Percentiles rank a stretch among this genome's conserved stretches.
Conservation (phyloP, 495 filamentous ascomycete genomes). For the Hypomontagnella monticulosa region DNA sequence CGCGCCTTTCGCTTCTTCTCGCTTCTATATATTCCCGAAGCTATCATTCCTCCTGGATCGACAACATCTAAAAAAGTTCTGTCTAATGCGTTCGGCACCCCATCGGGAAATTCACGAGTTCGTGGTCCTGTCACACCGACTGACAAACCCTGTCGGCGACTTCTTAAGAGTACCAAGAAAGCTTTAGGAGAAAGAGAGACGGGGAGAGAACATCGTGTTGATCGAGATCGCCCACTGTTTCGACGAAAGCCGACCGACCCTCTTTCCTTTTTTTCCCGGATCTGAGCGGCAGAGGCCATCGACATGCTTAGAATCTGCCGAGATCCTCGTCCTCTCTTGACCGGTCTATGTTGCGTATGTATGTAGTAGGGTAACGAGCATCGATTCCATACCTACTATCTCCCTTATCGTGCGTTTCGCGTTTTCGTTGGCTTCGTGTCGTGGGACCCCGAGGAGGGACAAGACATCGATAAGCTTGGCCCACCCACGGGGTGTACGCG, state of each 20-base stretch:
- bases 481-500: conserved; percentile 14
- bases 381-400: conserved; percentile 24
- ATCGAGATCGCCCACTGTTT: conserved; percentile 32
- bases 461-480: conserved; percentile 27
- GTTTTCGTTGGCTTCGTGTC: conserved; percentile 34
- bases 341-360: conserved; percentile 11
- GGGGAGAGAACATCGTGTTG: neutral
- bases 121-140: conserved; percentile 34
- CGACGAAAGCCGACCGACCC: neutral
- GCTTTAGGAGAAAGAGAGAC: neutral
- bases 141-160: conserved; percentile 7
- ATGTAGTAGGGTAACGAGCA: conserved; percentile 1
- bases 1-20: conserved; percentile 28
- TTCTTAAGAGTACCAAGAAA: neutral
- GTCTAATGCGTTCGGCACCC: conserved; percentile 13
- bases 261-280: conserved; percentile 17
- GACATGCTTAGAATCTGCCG: conserved; percentile 10
- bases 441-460: conserved; percentile 34
- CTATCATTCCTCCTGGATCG: conserved; percentile 23
- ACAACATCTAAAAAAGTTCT: conserved; percentile 12
- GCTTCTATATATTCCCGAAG: conserved; percentile 13
- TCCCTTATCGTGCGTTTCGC: conserved; percentile 31
- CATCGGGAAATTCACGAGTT: conserved; percentile 32
- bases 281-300: conserved; percentile 13
- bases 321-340: conserved; percentile 16